phyloP scores from a whole-genome alignment of 73 alveolate species.

The Tetrahymena thermophila region DNA sequence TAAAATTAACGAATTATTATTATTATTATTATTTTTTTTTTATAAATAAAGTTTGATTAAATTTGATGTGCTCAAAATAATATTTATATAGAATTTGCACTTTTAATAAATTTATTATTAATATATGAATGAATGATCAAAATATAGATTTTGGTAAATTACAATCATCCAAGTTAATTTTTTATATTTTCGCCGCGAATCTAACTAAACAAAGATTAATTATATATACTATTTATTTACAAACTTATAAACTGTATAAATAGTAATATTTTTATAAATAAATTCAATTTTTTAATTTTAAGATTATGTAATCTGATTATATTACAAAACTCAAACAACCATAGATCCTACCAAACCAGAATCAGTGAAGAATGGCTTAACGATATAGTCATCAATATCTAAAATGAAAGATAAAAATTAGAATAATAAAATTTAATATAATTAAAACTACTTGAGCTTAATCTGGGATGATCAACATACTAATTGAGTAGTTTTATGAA shows the following conservation, averaged over 20 bases:
- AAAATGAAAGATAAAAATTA: background rate
- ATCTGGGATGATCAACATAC: background rate
- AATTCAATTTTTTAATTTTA: no score
- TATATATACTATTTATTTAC: background rate
- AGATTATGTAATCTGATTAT: background rate
- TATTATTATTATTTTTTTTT: background rate
- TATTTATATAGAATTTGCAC: background rate
- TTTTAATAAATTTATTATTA: background rate
- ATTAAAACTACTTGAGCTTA: background rate
- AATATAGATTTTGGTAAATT: background rate
- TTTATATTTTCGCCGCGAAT: background rate
- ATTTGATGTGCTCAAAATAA: background rate
- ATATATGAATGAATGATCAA: background rate
- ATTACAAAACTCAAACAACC: background rate
- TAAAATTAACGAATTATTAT: background rate
- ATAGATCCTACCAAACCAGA: background rate
- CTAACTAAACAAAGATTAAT: background rate
- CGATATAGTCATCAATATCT: background rate
- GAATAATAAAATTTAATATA: background rate
- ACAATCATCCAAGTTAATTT: background rate
- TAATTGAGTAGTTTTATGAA: background rate
- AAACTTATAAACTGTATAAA: background rate
- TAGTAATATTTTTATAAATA: background rate
- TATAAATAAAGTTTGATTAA: background rate
- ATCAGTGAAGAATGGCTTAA: background rate